Conservation (phyloP, 768 basidiomycete species). For the Pulveroboletus sp. region DNA sequence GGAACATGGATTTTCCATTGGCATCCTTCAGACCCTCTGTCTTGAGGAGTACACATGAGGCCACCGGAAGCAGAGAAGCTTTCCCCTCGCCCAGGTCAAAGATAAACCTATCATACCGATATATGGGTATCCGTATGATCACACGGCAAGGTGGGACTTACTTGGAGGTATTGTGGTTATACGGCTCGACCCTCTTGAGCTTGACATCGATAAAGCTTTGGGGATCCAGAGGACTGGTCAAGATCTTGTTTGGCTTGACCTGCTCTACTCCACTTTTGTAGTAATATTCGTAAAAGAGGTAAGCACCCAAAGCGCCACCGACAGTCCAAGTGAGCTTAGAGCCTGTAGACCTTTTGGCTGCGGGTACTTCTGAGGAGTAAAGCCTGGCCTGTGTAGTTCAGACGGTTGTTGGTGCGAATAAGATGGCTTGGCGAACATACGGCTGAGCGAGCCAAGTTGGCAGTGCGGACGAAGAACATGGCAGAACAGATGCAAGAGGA, state of each 20-base stretch:
- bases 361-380: slow-evolving; percentile 42
- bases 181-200: slow-evolving; percentile 74
- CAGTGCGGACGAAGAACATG: slow-evolving; percentile 44
- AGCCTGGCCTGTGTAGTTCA: slow-evolving; percentile 34
- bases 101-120: slow-evolving; percentile 47
- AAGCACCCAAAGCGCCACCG: slow-evolving; percentile 37
- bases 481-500: background rate
- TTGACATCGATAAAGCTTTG: slow-evolving; percentile 75
- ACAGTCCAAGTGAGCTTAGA: slow-evolving; percentile 39
- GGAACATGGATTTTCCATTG: slow-evolving; percentile 83
- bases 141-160: slow-evolving; percentile 31
- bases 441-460: slow-evolving; percentile 39
- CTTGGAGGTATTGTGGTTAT: slow-evolving; percentile 93
- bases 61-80: slow-evolving; percentile 71
- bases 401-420: background rate
- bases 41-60: slow-evolving; percentile 76
- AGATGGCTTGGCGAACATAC: slow-evolving; percentile 23
- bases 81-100: slow-evolving; percentile 79
- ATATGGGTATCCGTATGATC: background rate
- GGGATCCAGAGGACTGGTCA: slow-evolving; percentile 70
- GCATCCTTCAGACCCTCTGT: slow-evolving; percentile 64
- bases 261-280: slow-evolving; percentile 26
- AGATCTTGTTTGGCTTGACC: slow-evolving; percentile 35
- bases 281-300: slow-evolving; percentile 51
- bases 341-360: slow-evolving; percentile 45